Evolutionary conservation across 306 rosid species (phyloP), one percentile per base, ranked within the genome.

Genomic region (Lablab purpureus): DNA sequence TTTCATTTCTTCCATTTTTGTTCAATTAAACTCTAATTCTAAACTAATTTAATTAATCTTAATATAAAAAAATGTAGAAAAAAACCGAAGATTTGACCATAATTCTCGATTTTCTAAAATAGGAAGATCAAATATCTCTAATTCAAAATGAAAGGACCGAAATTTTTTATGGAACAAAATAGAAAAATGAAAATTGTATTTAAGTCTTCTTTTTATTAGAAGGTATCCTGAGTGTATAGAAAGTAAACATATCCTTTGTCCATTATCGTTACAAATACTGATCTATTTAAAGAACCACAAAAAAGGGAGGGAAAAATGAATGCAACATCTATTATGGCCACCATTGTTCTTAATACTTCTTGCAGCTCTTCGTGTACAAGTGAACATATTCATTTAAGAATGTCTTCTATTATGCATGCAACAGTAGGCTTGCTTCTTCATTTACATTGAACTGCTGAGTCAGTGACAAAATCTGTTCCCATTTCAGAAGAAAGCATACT

Each of bases 371-470:
- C 69, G 65, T 50, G 69, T 19, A 71, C 7, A 58, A 46, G 52
- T 68, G 50, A 78, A 66, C 18, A 65, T 77, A 10, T 40, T 40
- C 45, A 40, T 40, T 10, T 40, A 40, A 40, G 45, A 40, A 40
- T 40, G 13, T 40, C 45, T 40, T 40, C 45, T 0, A 40, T 40
- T 40, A 41, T 37, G 67, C 81, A 50, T 14, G 34, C 67, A 78
- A 69, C 22, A 13, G 27, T 7, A 58, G 66, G 45, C 56, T 67
- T 46, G 72, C 71, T 78, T 54, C 75, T 21, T 65, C 80, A 64
- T 77, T 77, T 71, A 41, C 82, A 71, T 34, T 46, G 43, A 73
- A 37, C 73, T 46, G 15, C 59, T 73, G 80, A 78, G n/a, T 66
- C 67, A 22, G 15, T 68, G 5, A 59, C 7, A 54, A 22, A 55